phyloP scores from a whole-genome alignment of 108 stramenopile species.

The Ochromonas danica region DNA sequence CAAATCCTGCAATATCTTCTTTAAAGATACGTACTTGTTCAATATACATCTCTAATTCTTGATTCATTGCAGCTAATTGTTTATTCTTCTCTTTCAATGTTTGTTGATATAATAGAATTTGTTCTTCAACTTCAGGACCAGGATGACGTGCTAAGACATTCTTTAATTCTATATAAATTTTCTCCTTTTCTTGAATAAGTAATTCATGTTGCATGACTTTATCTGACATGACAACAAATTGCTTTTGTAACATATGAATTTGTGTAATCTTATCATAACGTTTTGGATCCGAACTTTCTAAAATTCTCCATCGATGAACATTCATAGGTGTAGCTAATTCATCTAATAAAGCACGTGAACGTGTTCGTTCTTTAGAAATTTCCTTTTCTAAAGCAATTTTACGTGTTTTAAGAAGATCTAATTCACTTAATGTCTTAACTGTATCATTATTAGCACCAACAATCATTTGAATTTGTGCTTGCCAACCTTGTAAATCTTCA shows the following conservation, averaged over 20 bases:
- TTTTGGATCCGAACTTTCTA: slow-evolving; percentile 61
- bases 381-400: slow-evolving; percentile 52
- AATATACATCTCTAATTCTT: slow-evolving; percentile 62
- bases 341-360: slow-evolving; percentile 53
- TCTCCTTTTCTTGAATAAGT: slow-evolving; percentile 63
- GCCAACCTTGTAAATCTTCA: slow-evolving; percentile 8
- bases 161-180: slow-evolving; percentile 63
- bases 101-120: slow-evolving; percentile 51
- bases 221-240: slow-evolving; percentile 56
- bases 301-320: slow-evolving; percentile 65
- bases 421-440: slow-evolving; percentile 36
- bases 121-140: slow-evolving; percentile 60
- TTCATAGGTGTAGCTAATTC: slow-evolving; percentile 65
- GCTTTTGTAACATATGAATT: slow-evolving; percentile 54
- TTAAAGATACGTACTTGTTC: slow-evolving; percentile 61
- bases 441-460: slow-evolving; percentile 47
- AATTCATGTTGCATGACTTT: slow-evolving; percentile 45
- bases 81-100: slow-evolving; percentile 62
- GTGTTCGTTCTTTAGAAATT: slow-evolving; percentile 50
- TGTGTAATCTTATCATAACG: slow-evolving; percentile 56
- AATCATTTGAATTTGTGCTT: slow-evolving; percentile 31
- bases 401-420: slow-evolving; percentile 43
- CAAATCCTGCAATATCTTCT: slow-evolving; percentile 51
- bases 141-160: slow-evolving; percentile 59
- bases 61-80: slow-evolving; percentile 63